Conservation (phyloP, 306 rosid species). For the Carpinus fangiana region DNA sequence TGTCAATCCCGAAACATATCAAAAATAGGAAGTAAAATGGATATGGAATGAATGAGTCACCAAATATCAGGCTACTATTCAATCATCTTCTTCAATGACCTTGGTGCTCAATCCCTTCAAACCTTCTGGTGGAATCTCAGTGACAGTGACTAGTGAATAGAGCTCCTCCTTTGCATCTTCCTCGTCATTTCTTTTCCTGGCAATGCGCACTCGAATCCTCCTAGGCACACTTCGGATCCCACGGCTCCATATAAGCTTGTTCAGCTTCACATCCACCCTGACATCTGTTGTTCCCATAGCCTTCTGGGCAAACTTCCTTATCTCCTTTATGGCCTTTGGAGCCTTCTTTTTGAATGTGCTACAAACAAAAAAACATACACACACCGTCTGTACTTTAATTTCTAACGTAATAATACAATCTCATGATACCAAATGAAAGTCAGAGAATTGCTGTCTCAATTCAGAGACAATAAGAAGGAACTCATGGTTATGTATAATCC, state of each 20-base stretch:
- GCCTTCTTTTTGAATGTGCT: conserved; percentile 52
- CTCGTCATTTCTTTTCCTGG: conserved; percentile 46
- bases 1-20: not conserved
- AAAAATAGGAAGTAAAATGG: not conserved
- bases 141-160: conserved; percentile 45
- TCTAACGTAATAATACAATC: not conserved
- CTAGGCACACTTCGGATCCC: conserved; percentile 52
- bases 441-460: not conserved
- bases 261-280: conserved; percentile 52
- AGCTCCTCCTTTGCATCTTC: conserved; percentile 59
- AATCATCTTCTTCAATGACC: conserved; percentile 41
- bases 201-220: conserved; percentile 43
- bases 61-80: not conserved
- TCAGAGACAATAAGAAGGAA: not conserved
- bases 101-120: conserved; percentile 37
- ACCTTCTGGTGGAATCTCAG: conserved; percentile 45
- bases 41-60: not conserved
- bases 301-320: conserved; percentile 50
- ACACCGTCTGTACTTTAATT: not conserved
- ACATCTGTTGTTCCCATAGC: conserved; percentile 56
- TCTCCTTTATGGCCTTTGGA: conserved; percentile 47
- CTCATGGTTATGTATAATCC: not conserved
- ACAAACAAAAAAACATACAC: not conserved
- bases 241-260: conserved; percentile 49
- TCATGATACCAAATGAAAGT: not conserved